phyloP scores from a whole-genome alignment of 768 basidiomycete species.

The Mycena kentingensis region DNA sequence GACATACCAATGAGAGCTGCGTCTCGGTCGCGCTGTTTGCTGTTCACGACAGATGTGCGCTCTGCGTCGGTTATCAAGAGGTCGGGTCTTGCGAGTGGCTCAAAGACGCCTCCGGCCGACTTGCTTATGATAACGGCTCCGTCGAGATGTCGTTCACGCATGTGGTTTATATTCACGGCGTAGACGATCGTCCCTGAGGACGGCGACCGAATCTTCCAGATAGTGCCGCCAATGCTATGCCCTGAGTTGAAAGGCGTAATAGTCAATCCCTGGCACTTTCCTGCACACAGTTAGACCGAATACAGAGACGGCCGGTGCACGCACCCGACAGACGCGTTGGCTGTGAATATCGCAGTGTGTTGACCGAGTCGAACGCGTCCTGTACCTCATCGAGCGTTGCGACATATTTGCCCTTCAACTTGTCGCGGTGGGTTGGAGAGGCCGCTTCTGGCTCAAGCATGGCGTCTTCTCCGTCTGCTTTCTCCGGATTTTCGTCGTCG shows the following conservation, averaged over 20 bases:
- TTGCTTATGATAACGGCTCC: conserved; percentile 85
- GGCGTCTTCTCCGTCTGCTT: conserved; percentile 27
- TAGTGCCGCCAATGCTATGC: conserved; percentile 92
- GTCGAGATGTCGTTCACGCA: conserved; percentile 92
- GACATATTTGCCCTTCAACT: conserved; percentile 59
- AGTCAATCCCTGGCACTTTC: conserved; percentile 89
- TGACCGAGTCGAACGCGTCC: conserved; percentile 90
- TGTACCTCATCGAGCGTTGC: conserved; percentile 84
- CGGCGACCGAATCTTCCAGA: conserved; percentile 99
- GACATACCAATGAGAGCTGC: conserved; percentile 78
- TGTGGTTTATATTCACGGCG: conserved; percentile 94
- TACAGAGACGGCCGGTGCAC: conserved; percentile 22
- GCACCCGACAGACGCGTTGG: conserved; percentile 92
- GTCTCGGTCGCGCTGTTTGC: conserved; percentile 88
- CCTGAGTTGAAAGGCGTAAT: conserved; percentile 96
- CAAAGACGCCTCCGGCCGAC: conserved; percentile 76
- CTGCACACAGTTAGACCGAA: conserved; percentile 38
- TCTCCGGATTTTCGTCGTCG: no score
- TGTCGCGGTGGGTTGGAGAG: conserved; percentile 30
- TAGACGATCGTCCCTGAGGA: conserved; percentile 95
- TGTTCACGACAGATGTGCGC: conserved; percentile 76
- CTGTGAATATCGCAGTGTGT: conserved; percentile 91
- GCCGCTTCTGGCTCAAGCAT: conserved; percentile 30
- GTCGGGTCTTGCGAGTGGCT: conserved; percentile 87
- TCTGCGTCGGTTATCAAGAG: conserved; percentile 93